Base-by-base conservation (phyloP, 192 early-diverging fungal species). In the Coemansia sp. region DNA sequence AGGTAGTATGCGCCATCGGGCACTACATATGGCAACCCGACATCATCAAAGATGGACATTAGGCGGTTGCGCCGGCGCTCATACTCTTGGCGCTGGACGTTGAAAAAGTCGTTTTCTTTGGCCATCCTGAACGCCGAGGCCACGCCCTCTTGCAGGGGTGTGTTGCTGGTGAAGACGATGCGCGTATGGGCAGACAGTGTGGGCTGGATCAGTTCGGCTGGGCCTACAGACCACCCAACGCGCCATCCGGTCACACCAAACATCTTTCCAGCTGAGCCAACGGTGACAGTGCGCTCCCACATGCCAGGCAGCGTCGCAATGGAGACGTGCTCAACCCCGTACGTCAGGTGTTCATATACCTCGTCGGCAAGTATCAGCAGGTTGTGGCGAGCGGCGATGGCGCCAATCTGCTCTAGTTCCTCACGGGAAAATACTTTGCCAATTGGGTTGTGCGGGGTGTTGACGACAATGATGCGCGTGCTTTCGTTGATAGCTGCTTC, bases 181-280 rank as follows among this genome's bases (percentile, higher is more conserved):
- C 91, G 92, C 41, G 93, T 93, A 56, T 96, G 94, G 5, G 94
- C 93, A 21, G 92, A 80, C 65, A 94, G 87, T 3, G 87, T 80
- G 12, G 90, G 77, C 34, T 88, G 79, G 27, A 91, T 85, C 37
- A 98, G 59, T 15, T 85, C 74, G 15, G 78, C 81, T 19, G 90
- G 88, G 24, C 89, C 94, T 27, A 95, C 83, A 34, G 86, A 80
- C 95, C 95, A 98, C 37, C 95, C 95, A 37, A 98, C 83, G 59
- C 95, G 94, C 95, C 95, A 98, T 29, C 95, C 95, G 8, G 95
- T 98, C 14, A 93, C 88, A 32, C 92, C 95, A 78, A 95, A 93
- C 76, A 91, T 90, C 74, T 98, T 98, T 43, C 95, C 95, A 11
- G 90, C 88, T 37, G 88, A 91, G 10, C 94, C 93, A 21, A 95